phyloP scores from a whole-genome alignment of 148 eudicot genomes.

The Polygonum maritimum region DNA sequence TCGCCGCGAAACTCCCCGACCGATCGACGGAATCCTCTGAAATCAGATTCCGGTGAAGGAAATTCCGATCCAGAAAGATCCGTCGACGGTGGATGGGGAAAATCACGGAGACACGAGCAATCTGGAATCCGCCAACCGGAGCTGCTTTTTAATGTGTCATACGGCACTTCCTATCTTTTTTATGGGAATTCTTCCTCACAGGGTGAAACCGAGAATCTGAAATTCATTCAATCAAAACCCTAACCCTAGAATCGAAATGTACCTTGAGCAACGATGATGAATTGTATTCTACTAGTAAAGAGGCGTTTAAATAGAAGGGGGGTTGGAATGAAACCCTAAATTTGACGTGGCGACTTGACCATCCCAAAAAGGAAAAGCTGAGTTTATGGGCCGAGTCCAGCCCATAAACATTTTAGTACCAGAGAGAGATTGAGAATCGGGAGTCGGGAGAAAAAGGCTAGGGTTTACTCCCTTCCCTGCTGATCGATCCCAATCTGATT shows the following conservation, averaged over 20 bases:
- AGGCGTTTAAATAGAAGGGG: not conserved
- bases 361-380: too few species aligned
- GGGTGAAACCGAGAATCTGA: slow-evolving; percentile 9
- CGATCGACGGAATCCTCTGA: slow-evolving; percentile 13
- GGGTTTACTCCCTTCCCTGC: too few species aligned
- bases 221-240: not conserved
- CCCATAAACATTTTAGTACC: too few species aligned
- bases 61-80: slow-evolving; percentile 9
- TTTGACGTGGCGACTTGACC: not conserved
- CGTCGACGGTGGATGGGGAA: slow-evolving; percentile 27
- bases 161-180: slow-evolving; percentile 88
- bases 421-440: too few species aligned
- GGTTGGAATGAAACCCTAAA: not conserved
- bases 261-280: not conserved
- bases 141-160: slow-evolving; percentile 51
- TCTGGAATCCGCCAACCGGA: not conserved
- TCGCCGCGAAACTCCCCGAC: slow-evolving; percentile 26
- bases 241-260: not conserved
- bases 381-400: too few species aligned
- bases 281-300: not conserved
- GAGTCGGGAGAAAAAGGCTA: too few species aligned
- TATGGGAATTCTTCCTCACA: slow-evolving; percentile 62
- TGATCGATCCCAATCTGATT: too few species aligned
- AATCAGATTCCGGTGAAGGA: slow-evolving; percentile 11
- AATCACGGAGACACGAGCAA: slow-evolving; percentile 4